phyloP scores from a whole-genome alignment of 805 yeast genomes.

The Hanseniaspora guilliermondii region DNA sequence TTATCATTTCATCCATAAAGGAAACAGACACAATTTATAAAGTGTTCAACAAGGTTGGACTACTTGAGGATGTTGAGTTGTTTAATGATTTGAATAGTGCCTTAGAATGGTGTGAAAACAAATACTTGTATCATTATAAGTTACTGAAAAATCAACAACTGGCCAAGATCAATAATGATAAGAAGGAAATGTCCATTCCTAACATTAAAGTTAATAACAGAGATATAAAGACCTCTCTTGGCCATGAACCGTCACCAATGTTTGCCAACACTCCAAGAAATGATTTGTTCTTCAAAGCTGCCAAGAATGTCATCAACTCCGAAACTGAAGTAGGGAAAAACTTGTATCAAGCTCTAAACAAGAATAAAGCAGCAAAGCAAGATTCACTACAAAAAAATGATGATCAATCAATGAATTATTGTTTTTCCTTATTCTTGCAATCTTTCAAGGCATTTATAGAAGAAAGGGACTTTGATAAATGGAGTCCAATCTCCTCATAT shows the following conservation, averaged over 20 bases:
- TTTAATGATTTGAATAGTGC: conserved; percentile 76
- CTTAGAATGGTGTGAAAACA: conserved; percentile 93
- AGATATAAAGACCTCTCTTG: not conserved
- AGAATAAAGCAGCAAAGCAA: conserved; percentile 2
- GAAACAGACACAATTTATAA: conserved; percentile 53
- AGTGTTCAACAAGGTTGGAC: conserved; percentile 71
- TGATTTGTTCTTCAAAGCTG: conserved; percentile 31
- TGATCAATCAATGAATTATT: not conserved
- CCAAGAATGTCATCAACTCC: conserved; percentile 25
- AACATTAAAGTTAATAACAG: not conserved
- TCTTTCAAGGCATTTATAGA: conserved; percentile 23
- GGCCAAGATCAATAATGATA: no score
- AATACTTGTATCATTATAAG: conserved; percentile 42
- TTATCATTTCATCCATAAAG: conserved; percentile 67
- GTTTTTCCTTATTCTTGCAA: conserved; percentile 22
- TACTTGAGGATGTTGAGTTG: conserved; percentile 49
- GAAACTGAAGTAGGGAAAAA: conserved; percentile 23
- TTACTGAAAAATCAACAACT: conserved; percentile 23
- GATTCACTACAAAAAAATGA: not conserved
- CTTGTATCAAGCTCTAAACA: conserved; percentile 15
- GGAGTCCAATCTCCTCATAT: conserved; percentile 21
- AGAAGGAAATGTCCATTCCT: not conserved
- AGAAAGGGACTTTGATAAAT: conserved; percentile 9
- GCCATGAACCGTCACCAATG: not conserved
- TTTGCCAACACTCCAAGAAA: conserved; percentile 30